These are phyloP conservation scores for Talaromyces sp. DNA, from an alignment of 2,329 filamentous ascomycete genomes.

Conservation along the genomic window DNA sequence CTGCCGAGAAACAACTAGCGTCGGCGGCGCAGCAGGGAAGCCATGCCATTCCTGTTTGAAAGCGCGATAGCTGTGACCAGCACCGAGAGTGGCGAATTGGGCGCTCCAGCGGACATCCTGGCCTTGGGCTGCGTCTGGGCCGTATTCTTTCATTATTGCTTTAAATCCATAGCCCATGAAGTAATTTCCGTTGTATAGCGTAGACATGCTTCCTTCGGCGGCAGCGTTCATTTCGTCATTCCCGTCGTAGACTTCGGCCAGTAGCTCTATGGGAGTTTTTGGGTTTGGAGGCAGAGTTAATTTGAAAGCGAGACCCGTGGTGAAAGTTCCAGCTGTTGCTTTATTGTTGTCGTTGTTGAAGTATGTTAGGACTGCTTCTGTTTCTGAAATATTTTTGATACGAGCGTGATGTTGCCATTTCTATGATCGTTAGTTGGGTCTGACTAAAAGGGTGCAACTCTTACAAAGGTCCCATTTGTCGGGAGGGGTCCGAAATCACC, in stretches of 20 bases:
- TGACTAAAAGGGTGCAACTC: conserved; percentile 19
- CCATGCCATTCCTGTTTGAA: conserved; percentile 30
- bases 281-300: neutral
- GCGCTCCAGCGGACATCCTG: conserved; percentile 27
- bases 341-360: neutral
- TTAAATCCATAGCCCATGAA: conserved; percentile 31
- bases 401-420: conserved; percentile 33
- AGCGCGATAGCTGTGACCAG: conserved; percentile 29
- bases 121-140: neutral
- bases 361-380: conserved; percentile 1
- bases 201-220: conserved; percentile 25
- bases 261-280: neutral
- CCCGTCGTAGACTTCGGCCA: neutral
- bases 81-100: conserved; percentile 25
- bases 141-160: conserved; percentile 28
- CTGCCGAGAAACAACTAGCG: conserved; percentile 14
- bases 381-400: conserved; percentile 27
- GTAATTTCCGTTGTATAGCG: conserved; percentile 17
- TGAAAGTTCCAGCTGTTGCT: neutral
- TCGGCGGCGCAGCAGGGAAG: conserved; percentile 23
- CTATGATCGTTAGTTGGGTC: conserved; percentile 1
- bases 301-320: neutral
- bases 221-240: conserved; percentile 19
- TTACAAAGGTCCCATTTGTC: conserved; percentile 1
- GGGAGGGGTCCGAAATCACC: neutral